Evolutionary conservation across 208 protist species (phyloP).

Genomic region (Trypanosoma grayi): DNA sequence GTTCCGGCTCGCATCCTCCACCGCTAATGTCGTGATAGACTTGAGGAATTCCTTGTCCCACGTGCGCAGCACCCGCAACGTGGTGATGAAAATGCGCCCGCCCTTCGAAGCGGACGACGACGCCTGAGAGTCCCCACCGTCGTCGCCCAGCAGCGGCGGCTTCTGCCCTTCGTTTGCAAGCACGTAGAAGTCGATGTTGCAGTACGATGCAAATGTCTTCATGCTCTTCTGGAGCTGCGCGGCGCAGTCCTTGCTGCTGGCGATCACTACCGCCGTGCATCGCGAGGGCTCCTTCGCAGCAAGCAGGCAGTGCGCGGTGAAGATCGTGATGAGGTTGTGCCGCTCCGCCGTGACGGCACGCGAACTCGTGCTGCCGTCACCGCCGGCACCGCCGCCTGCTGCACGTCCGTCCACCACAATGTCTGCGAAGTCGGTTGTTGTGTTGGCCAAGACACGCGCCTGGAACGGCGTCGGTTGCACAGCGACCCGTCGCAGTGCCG

Average conservation of each 20-base stretch:
- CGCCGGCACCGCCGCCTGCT: constrained; percentile 30
- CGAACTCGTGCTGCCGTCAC: constrained; percentile 23
- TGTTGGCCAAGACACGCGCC: constrained; percentile 47
- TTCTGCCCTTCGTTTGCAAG: constrained; percentile 5
- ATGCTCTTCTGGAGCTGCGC: constrained; percentile 16
- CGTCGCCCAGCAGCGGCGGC: constrained; percentile 5
- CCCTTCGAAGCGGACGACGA: neutral
- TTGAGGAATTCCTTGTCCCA: constrained; percentile 16
- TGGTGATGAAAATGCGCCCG: constrained; percentile 22
- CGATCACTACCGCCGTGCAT: constrained; percentile 31
- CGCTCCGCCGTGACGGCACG: constrained; percentile 35
- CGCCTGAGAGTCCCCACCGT: neutral
- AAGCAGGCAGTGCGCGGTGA: constrained; percentile 56
- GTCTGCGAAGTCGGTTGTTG: constrained; percentile 58
- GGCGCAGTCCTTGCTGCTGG: constrained; percentile 26
- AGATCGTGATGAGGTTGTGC: constrained; percentile 40
- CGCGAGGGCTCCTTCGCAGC: constrained; percentile 16
- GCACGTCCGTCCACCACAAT: constrained; percentile 65
- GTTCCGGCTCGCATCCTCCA: constrained; percentile 15
- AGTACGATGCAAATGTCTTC: constrained; percentile 12
- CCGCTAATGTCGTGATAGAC: constrained; percentile 13
- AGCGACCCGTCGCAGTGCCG: constrained; percentile 24
- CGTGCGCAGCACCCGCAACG: constrained; percentile 10
- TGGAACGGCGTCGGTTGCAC: constrained; percentile 48
- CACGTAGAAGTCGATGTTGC: constrained; percentile 8